These are phyloP conservation scores for Mortierella sp. DNA, from an alignment of 371 early-diverging fungal genomes.

Conservation along the genomic window DNA sequence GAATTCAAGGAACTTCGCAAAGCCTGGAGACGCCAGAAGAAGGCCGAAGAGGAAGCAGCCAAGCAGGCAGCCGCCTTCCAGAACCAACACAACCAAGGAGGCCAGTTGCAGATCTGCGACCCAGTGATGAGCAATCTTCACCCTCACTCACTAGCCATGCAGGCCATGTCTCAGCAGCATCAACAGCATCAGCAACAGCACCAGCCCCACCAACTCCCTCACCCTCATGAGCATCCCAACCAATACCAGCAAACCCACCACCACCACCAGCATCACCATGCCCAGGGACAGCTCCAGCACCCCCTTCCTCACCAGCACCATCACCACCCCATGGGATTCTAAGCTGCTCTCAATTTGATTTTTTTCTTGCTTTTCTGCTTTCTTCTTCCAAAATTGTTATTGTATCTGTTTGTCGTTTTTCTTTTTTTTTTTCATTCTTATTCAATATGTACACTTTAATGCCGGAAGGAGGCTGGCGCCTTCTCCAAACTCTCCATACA, in stretches of 20 bases:
- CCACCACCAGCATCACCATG: slow-evolving; percentile 22
- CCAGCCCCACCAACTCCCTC: slow-evolving; percentile 37
- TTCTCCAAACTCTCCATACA: slow-evolving; percentile 16
- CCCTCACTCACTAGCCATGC: slow-evolving; percentile 37
- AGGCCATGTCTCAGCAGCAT: slow-evolving; percentile 41
- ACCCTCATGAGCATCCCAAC: slow-evolving; percentile 49
- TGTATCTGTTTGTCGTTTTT: not conserved
- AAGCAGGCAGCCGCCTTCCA: slow-evolving; percentile 55
- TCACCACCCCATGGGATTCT: slow-evolving; percentile 55
- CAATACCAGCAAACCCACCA: slow-evolving; percentile 29
- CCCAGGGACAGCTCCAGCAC: slow-evolving; percentile 29
- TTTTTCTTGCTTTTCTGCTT: slow-evolving; percentile 9
- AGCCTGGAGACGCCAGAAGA: slow-evolving; percentile 59
- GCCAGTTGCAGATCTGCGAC: slow-evolving; percentile 46
- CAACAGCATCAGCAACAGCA: slow-evolving; percentile 1
- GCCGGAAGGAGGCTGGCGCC: slow-evolving; percentile 14
- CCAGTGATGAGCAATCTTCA: slow-evolving; percentile 39
- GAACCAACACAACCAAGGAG: slow-evolving; percentile 19
- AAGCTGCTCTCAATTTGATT: not conserved
- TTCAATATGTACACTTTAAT: slow-evolving; percentile 30
- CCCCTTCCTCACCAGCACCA: slow-evolving; percentile 29
- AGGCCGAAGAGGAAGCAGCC: slow-evolving; percentile 58
- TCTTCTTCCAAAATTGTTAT: slow-evolving; percentile 7
- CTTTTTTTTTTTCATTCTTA: slow-evolving; percentile 1
- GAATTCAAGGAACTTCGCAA: slow-evolving; percentile 78